Percentiles rank a stretch among this genome's conserved stretches.
phyloP scores from a whole-genome alignment of 169 alveolate genomes.

The Cystoisospora suis region DNA sequence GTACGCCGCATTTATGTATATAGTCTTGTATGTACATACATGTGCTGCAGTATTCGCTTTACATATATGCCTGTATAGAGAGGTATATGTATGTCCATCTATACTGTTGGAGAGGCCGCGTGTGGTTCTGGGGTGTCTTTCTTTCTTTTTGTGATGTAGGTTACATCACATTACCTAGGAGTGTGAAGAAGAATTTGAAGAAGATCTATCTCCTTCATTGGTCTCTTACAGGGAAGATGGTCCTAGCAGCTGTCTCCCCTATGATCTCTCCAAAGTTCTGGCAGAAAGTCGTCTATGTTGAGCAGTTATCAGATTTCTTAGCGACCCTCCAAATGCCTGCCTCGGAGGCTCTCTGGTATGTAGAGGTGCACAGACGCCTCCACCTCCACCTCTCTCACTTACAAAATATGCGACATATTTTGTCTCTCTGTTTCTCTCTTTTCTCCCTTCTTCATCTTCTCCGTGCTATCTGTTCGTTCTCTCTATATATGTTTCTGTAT shows the following conservation, averaged over 20 bases:
- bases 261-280: not conserved
- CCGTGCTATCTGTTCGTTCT: not conserved
- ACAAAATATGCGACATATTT: too few species aligned
- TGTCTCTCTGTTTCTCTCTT: not conserved
- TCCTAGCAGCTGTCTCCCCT: constrained; percentile 1
- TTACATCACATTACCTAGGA: not conserved
- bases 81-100: not conserved
- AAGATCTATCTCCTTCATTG: constrained; percentile 33
- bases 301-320: constrained; percentile 17
- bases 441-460: not conserved
- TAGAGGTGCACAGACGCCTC: too few species aligned
- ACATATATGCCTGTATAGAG: not conserved
- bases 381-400: not conserved
- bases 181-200: constrained; percentile 29
- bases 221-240: not conserved
- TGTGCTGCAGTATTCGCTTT: too few species aligned
- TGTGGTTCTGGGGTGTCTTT: not conserved
- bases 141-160: constrained; percentile 4
- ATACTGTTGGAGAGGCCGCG: not conserved
- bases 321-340: constrained; percentile 42
- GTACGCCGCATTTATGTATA: too few species aligned
- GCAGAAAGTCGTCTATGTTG: constrained; percentile 44
- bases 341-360: constrained; percentile 38
- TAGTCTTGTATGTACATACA: too few species aligned
- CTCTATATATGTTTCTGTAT: too few species aligned